Evolutionary conservation across 2,329 filamentous ascomycete genomes (phyloP).

Genomic region (Chaetomium strumarium): DNA sequence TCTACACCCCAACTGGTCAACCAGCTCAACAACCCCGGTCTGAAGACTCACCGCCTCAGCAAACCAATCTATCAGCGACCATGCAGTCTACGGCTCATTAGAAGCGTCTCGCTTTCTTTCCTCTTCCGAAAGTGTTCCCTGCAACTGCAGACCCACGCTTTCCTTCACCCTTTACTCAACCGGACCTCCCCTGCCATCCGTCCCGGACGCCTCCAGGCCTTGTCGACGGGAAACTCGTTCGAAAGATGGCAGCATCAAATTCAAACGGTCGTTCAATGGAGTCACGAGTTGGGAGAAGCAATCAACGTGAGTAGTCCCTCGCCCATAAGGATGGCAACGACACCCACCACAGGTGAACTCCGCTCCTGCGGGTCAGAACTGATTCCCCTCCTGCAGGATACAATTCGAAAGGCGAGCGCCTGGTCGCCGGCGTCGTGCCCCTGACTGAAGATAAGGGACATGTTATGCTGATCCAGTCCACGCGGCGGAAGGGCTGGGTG

Average conservation of each 20-base stretch:
- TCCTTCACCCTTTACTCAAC: neutral
- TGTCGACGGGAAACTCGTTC: neutral
- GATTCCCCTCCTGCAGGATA: constrained; percentile 61
- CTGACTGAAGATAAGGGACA: constrained; percentile 78
- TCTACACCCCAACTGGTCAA: neutral
- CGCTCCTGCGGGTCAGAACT: constrained; percentile 31
- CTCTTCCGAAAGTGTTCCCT: neutral
- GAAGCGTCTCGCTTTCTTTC: constrained; percentile 3
- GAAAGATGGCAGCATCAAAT: constrained; percentile 26
- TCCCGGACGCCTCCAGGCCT: constrained; percentile 6
- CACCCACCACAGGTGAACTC: constrained; percentile 14
- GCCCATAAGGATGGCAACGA: neutral
- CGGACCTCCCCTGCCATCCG: neutral
- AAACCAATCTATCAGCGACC: constrained; percentile 2
- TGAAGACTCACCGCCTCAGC: constrained; percentile 6
- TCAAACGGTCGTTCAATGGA: constrained; percentile 53
- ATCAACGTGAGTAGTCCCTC: constrained; percentile 63
- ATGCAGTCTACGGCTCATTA: constrained; percentile 10
- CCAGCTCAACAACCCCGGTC: neutral
- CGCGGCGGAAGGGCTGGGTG: constrained; percentile 87
- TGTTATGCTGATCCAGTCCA: constrained; percentile 91
- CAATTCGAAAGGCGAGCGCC: constrained; percentile 82
- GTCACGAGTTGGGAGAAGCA: constrained; percentile 69
- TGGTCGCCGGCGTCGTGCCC: constrained; percentile 91
- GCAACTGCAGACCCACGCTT: neutral